Evolutionary conservation across 140 eudicot species (phyloP).

Genomic region (Cichorium intybus): DNA sequence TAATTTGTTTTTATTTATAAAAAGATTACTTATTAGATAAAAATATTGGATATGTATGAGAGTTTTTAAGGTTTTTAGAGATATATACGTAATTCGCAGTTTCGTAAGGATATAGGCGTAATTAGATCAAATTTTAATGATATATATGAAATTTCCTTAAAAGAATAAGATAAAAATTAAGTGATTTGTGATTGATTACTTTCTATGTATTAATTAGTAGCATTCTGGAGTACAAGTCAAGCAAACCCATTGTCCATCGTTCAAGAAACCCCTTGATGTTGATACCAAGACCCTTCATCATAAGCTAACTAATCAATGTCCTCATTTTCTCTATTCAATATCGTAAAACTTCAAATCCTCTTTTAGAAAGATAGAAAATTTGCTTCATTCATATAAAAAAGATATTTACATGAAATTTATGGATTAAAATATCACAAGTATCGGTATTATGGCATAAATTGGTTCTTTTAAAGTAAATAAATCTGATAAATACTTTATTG

Average conservation of each 20-base stretch:
- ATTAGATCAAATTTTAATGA: too few species aligned
- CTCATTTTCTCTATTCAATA: background rate
- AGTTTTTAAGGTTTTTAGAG: too few species aligned
- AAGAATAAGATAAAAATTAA: too few species aligned
- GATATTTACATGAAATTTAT: background rate
- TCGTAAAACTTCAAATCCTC: background rate
- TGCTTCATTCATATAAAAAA: background rate
- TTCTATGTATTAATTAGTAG: background rate
- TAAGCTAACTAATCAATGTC: slow-evolving; percentile 1
- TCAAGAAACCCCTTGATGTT: slow-evolving; percentile 39
- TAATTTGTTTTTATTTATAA: too few species aligned
- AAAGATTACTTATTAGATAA: too few species aligned
- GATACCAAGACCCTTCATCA: slow-evolving; percentile 25
- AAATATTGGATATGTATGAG: too few species aligned
- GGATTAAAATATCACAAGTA: background rate
- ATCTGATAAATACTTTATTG: background rate
- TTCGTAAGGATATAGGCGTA: too few species aligned
- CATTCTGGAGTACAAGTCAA: slow-evolving; percentile 37
- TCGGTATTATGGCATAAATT: background rate
- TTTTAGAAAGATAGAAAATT: background rate
- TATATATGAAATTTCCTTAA: too few species aligned
- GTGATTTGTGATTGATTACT: background rate
- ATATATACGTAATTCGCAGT: too few species aligned
- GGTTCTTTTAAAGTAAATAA: background rate
- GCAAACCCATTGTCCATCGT: slow-evolving; percentile 36